Base-by-base conservation (phyloP, 2,329 filamentous ascomycete genomes). In the Fusarium floridanum region DNA sequence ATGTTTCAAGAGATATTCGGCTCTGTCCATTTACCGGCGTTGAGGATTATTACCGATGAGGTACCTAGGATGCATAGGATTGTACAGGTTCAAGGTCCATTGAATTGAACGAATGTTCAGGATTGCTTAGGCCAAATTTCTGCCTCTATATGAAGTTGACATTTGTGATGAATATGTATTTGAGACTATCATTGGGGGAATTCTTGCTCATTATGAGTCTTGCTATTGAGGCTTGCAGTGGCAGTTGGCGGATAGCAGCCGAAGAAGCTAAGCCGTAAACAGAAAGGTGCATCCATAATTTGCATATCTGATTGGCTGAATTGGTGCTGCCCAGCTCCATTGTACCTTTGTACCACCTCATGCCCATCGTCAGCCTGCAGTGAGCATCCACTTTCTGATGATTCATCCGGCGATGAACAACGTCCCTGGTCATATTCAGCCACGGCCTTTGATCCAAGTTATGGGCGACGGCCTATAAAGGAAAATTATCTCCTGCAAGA, bases 401-500 rank as follows among this genome's bases (percentile, higher is more conserved):
- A 85, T 80, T 84, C 83, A 85, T 84, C 77, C 83, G 82, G 83
- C 77, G 80, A 83, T 77, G 73, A 63, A 70, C 56, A 24, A 60
- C 41, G 50, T 39, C 56, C 32, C 27, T 61, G 14, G 29, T 22
- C 66, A n/a, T 45, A 62, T 66, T 62, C 55, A 74, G 50, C 64
- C 62, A 63, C 63, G 45, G 61, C 57, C 68, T 45, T 48, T 68
- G 34, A 41, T 55, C 36, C 61, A 57, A 43, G 34, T 43, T 22
- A 68, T 57, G 61, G 37, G 57, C 37, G 20, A 64, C 39, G 12
- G 27, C 50, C 59, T 56, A 64, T 60, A 73, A 74, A 64, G 63
- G 39, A 41, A 41, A 41, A 36, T 20, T 27, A 16, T 32, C 22
- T 41, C 27, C 57, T 16, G 43, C 29, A 16, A 50, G 10, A 17